Evolutionary conservation across 345 rosid genomes (phyloP).

Genomic region (Mangifera indica): DNA sequence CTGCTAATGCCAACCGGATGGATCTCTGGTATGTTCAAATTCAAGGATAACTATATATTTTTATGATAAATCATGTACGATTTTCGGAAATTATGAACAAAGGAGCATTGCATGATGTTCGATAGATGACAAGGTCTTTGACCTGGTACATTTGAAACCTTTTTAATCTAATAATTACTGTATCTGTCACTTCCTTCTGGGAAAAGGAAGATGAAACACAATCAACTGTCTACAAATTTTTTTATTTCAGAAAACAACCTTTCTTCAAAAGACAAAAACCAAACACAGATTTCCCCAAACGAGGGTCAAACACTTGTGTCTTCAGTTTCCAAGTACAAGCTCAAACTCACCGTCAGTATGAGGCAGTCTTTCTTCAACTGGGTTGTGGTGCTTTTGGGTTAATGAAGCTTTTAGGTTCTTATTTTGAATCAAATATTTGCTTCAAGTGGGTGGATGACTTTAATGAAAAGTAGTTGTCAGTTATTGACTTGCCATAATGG

Average conservation of each 20-base stretch:
- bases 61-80: too few species aligned
- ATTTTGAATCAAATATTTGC: conserved; percentile 5
- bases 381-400: conserved; percentile 11
- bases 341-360: background rate
- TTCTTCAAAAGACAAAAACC: conserved; percentile 9
- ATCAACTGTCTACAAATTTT: too few species aligned
- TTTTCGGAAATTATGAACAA: background rate
- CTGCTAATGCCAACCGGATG: too few species aligned
- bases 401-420: conserved; percentile 3
- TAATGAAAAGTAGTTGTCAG: conserved; percentile 13
- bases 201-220: background rate
- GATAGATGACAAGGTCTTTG: background rate
- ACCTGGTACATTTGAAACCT: too few species aligned
- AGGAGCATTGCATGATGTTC: background rate
- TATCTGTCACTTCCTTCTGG: background rate
- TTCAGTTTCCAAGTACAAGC: background rate
- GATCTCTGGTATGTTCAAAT: too few species aligned
- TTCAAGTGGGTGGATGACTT: conserved; percentile 7
- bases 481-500: background rate
- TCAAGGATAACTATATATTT: too few species aligned
- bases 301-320: conserved; percentile 22
- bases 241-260: background rate
- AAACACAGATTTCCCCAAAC: conserved; percentile 21
- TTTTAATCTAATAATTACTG: too few species aligned
- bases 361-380: conserved; percentile 19